Evolutionary conservation across 2,329 filamentous ascomycete species (phyloP).

Genomic region (Rhinocladiella mackenziei): DNA sequence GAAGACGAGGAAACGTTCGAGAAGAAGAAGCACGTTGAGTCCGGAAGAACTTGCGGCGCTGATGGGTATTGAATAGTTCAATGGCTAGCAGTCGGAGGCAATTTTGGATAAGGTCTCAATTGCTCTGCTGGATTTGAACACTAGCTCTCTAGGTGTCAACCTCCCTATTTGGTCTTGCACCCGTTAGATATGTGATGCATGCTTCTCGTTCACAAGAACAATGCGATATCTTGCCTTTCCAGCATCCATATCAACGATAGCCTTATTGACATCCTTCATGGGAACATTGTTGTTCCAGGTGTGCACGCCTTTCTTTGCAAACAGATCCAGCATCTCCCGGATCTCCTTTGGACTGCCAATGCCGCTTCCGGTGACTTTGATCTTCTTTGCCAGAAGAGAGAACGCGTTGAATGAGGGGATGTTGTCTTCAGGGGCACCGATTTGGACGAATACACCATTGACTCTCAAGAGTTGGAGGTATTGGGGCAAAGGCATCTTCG

Average conservation of each 20-base stretch:
- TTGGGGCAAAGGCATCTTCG: slow-evolving; percentile 59
- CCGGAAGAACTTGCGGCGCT: slow-evolving; percentile 40
- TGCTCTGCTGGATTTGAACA: background rate
- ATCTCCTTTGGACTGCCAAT: slow-evolving; percentile 46
- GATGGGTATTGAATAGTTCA: slow-evolving; percentile 25
- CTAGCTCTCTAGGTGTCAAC: background rate
- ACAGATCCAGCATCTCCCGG: slow-evolving; percentile 43
- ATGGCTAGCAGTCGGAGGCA: background rate
- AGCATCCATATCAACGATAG: slow-evolving; percentile 43
- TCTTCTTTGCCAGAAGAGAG: slow-evolving; percentile 56
- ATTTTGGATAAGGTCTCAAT: background rate
- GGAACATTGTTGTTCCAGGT: slow-evolving; percentile 44
- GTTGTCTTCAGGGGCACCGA: slow-evolving; percentile 63
- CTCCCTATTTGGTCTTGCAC: background rate
- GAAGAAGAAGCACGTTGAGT: slow-evolving; percentile 44
- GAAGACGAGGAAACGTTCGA: slow-evolving; percentile 16
- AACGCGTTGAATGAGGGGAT: slow-evolving; percentile 56
- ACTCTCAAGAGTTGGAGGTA: slow-evolving; percentile 60
- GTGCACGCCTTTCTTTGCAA: slow-evolving; percentile 42
- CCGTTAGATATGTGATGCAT: slow-evolving; percentile 1
- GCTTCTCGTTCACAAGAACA: slow-evolving; percentile 41
- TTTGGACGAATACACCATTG: slow-evolving; percentile 61
- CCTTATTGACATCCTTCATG: slow-evolving; percentile 44
- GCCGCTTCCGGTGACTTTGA: slow-evolving; percentile 50
- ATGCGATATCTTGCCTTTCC: slow-evolving; percentile 47